Conservation (phyloP, 345 rosid genomes). For the Geranium rotundifolium region DNA sequence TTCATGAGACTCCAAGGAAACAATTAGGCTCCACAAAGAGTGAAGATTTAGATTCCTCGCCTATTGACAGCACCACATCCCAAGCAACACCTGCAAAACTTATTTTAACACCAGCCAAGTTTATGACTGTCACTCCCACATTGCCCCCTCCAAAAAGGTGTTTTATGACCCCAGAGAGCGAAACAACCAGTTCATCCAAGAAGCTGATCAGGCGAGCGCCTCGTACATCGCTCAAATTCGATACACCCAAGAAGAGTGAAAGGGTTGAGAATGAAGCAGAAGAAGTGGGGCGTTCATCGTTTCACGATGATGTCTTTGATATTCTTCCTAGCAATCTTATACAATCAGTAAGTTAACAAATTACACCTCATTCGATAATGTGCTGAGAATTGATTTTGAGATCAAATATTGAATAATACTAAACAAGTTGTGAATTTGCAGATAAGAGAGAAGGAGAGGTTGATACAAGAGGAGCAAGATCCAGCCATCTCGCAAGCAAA, state of each 20-base stretch:
- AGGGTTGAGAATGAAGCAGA: conserved; percentile 13
- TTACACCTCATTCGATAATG: neutral
- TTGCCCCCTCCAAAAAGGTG: conserved; percentile 38
- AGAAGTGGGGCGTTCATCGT: conserved; percentile 14
- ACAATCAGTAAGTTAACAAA: conserved; percentile 40
- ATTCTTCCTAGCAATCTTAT: conserved; percentile 44
- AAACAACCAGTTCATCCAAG: conserved; percentile 21
- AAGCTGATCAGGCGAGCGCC: conserved; percentile 55
- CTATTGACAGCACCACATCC: conserved; percentile 13
- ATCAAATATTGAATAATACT: neutral
- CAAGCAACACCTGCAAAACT: conserved; percentile 56
- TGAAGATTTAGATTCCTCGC: conserved; percentile 9
- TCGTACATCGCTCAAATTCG: conserved; percentile 54
- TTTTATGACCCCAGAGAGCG: conserved; percentile 38
- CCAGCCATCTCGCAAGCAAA: conserved; percentile 80
- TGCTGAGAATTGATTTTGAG: neutral
- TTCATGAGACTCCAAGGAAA: conserved; percentile 34
- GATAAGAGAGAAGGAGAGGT: conserved; percentile 68
- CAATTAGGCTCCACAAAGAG: conserved; percentile 5
- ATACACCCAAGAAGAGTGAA: conserved; percentile 24
- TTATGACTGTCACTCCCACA: conserved; percentile 35
- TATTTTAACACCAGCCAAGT: conserved; percentile 41
- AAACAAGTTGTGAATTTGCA: conserved; percentile 15
- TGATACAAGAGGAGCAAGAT: conserved; percentile 47
- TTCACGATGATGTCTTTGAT: conserved; percentile 36